Conservation (phyloP, 371 early-diverging fungal genomes). For the Mucor plumbeus region DNA sequence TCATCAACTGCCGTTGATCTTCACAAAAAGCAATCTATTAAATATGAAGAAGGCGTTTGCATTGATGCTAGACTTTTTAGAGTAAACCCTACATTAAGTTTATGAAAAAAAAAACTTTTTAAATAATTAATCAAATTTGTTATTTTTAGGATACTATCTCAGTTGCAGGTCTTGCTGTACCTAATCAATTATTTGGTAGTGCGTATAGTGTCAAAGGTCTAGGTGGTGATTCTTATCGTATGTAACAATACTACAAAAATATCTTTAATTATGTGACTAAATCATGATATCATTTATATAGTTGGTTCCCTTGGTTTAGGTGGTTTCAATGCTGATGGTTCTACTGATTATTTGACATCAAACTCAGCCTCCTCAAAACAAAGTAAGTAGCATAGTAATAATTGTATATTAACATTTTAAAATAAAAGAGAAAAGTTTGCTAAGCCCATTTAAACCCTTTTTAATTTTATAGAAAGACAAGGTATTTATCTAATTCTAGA, state of each 20-base stretch:
- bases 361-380: slow-evolving; percentile 24
- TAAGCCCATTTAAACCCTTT: slow-evolving; percentile 11
- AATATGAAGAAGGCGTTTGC: slow-evolving; percentile 47
- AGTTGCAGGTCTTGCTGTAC: slow-evolving; percentile 43
- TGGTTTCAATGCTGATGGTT: slow-evolving; percentile 45
- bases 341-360: slow-evolving; percentile 35
- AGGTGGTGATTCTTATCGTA: slow-evolving; percentile 46
- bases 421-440: not conserved
- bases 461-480: slow-evolving; percentile 19
- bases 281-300: slow-evolving; percentile 16
- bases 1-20: slow-evolving; percentile 47
- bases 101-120: not conserved
- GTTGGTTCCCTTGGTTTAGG: slow-evolving; percentile 50
- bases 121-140: not conserved
- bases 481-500: slow-evolving; percentile 19
- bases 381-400: slow-evolving; percentile 13
- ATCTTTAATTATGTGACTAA: not conserved
- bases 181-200: slow-evolving; percentile 46
- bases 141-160: slow-evolving; percentile 43
- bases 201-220: slow-evolving; percentile 50
- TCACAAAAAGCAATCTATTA: slow-evolving; percentile 43
- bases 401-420: not conserved
- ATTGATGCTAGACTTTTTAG: slow-evolving; percentile 47
- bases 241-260: slow-evolving; percentile 13
- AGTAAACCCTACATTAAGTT: slow-evolving; percentile 22